These are phyloP conservation scores for Ganoderma multipileum DNA, from an alignment of 1,284 basidiomycete genomes.

Conservation along the genomic window DNA sequence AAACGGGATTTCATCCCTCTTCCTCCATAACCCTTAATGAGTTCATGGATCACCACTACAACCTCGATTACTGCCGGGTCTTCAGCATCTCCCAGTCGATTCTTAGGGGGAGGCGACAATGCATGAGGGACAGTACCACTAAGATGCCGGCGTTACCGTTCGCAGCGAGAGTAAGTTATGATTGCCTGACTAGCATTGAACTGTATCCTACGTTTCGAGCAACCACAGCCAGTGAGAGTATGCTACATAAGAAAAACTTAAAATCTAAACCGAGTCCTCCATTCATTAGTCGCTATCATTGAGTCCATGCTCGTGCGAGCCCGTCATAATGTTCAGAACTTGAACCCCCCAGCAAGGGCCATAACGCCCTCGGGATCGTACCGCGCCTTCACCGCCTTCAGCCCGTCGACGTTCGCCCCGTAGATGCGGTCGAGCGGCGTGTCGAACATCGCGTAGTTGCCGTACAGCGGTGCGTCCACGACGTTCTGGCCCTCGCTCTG, in stretches of 20 bases:
- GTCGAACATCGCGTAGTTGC: constrained; percentile 58
- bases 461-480: constrained; percentile 50
- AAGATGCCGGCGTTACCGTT: too few species aligned
- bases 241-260: neutral
- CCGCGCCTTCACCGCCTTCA: constrained; percentile 47
- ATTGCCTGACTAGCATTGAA: neutral
- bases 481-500: constrained; percentile 52
- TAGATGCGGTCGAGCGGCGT: constrained; percentile 54
- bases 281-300: neutral
- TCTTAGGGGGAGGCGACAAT: too few species aligned
- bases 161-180: neutral
- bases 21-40: too few species aligned
- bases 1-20: constrained; percentile 37
- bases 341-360: constrained; percentile 63
- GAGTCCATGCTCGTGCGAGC: neutral
- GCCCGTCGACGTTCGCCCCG: constrained; percentile 50
- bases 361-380: constrained; percentile 61
- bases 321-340: constrained; percentile 30
- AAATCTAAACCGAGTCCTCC: neutral
- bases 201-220: neutral
- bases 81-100: too few species aligned
- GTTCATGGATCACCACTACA: too few species aligned
- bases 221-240: neutral
- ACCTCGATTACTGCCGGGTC: too few species aligned
- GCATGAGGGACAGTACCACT: too few species aligned